These are phyloP conservation scores for Debaryomyces fabryi DNA, from an alignment of 1,139 yeast genomes.

Conservation along the genomic window DNA sequence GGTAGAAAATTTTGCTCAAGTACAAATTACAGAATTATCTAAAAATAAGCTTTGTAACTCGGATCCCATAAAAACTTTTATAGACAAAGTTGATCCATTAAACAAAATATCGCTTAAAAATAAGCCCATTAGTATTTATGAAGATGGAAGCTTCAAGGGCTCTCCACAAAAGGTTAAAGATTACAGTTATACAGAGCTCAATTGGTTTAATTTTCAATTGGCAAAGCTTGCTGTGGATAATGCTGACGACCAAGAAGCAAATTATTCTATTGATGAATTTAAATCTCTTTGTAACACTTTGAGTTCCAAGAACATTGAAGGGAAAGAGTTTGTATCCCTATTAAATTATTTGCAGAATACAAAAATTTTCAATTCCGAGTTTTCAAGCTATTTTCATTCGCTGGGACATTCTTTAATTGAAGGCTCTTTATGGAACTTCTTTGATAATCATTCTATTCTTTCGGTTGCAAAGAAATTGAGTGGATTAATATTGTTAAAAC, in stretches of 20 bases:
- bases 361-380: conserved; percentile 27
- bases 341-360: conserved; percentile 29
- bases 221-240: conserved; percentile 25
- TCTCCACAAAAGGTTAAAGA: conserved; percentile 38
- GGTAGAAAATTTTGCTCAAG: conserved; percentile 43
- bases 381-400: conserved; percentile 25
- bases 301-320: conserved; percentile 12
- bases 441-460: conserved; percentile 14
- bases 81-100: conserved; percentile 48
- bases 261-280: conserved; percentile 22
- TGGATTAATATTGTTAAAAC: conserved; percentile 40
- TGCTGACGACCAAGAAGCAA: conserved; percentile 13
- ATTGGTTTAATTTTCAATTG: conserved; percentile 46
- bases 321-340: conserved; percentile 22
- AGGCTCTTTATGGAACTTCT: conserved; percentile 31
- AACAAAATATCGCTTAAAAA: conserved; percentile 35
- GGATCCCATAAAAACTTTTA: conserved; percentile 34
- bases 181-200: conserved; percentile 36
- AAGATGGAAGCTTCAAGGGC: conserved; percentile 32
- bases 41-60: conserved; percentile 10
- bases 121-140: conserved; percentile 42
- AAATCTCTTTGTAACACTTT: conserved; percentile 23
- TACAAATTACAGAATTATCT: conserved; percentile 30
- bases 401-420: conserved; percentile 31
- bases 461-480: conserved; percentile 21